Evolutionary conservation across 228 moss, liverwort and hornwort species (phyloP).

Genomic region (Sphagnum fallax): DNA sequence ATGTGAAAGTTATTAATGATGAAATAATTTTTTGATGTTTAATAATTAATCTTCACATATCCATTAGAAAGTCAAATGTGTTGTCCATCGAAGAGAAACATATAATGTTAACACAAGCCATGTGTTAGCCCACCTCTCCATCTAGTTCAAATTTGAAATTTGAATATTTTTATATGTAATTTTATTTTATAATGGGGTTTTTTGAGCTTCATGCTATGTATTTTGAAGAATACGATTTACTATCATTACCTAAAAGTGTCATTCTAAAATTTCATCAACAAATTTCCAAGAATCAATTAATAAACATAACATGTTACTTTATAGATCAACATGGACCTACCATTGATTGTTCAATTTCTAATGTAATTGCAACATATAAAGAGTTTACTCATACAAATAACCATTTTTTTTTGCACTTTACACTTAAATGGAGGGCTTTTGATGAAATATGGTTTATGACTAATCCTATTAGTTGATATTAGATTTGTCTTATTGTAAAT

Average conservation of each 20-base stretch:
- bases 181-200: background rate
- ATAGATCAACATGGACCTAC: background rate
- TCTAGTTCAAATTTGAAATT: background rate
- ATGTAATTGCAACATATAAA: background rate
- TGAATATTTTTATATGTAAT: background rate
- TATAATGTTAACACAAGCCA: background rate
- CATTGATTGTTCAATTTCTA: background rate
- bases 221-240: background rate
- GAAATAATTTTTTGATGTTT: background rate
- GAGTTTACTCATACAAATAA: background rate
- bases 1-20: background rate
- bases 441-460: too few relatives aligned
- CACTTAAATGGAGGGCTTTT: too few relatives aligned
- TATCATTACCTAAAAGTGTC: background rate
- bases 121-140: background rate
- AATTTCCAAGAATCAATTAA: background rate
- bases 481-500: too few relatives aligned
- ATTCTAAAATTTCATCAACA: background rate
- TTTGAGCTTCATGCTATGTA: background rate
- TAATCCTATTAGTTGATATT: too few relatives aligned
- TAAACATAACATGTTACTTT: background rate
- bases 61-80: background rate
- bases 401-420: too few relatives aligned
- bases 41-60: background rate
- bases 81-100: background rate